Evolutionary conservation across 305 asterid genomes (phyloP), one percentile per base, ranked within the genome.

Genomic region (Solanum hybrid): DNA sequence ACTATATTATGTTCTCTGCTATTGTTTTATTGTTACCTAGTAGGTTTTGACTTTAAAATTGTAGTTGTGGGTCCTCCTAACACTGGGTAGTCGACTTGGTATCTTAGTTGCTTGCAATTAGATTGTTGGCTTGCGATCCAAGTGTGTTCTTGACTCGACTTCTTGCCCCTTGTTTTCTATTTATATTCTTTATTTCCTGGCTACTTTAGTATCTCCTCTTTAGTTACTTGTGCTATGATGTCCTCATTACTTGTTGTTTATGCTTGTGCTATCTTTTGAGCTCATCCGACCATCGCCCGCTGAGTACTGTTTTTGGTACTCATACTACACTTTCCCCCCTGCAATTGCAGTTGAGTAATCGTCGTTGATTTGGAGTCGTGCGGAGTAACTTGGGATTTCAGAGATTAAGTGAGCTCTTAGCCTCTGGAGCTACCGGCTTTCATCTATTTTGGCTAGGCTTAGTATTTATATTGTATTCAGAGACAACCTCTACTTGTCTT

Each of bases 271-370:
- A 56, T 56, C 24, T 56, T 56, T 56, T 6, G 69, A 56, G 69
- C 24, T 17, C 4, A 56, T 1, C 9, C 2, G 4, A 1, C 10
- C 4, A 3, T 17, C n/a, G 1, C 69, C 4, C 7, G 10, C 0
- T 7, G 24, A 56, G 4, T 17, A 56, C 4, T 7, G 1, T 56
- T 56, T 56, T 6, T 56, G 2, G 10, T 56, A 56, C 24, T 56
- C 24, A 56, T 56, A 56, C 10, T 56, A 56, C 24, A 17, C 10
- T 56, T 56, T 17, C 8, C 69, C 24, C 60, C 24, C 4, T 56
- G 8, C 4, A 17, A 6, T 56, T 17, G 10, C 10, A 56, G 10
- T 17, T 56, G 10, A 56, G 69, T 56, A 17, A 19, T 56, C 24
- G 4, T 7, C 1, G 10, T 3, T 17, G 69, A 56, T 17, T 56